A percentile compares a stretch with the other conserved stretches of the same genome.
phyloP scores from a whole-genome alignment of 2,329 filamentous ascomycete species.

The Grosmannia serpens region DNA sequence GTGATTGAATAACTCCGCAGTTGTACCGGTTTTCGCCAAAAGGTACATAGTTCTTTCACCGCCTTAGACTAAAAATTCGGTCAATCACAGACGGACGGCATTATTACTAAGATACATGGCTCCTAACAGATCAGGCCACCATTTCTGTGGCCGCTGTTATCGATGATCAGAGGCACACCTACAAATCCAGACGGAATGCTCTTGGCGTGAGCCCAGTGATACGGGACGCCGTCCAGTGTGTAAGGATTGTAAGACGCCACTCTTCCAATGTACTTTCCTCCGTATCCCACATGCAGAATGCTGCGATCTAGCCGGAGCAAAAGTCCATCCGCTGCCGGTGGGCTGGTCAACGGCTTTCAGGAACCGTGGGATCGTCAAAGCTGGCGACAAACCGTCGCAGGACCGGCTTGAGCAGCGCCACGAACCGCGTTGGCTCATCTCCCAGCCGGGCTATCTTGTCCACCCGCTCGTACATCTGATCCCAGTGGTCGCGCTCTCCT shows the following conservation, averaged over 20 bases:
- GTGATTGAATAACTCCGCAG: no score
- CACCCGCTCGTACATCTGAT: constrained; percentile 11
- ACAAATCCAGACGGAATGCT: neutral
- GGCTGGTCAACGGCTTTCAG: constrained; percentile 15
- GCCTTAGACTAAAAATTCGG: no score
- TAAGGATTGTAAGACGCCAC: neutral
- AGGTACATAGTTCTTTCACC: no score
- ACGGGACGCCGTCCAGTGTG: neutral
- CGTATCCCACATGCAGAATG: constrained; percentile 22
- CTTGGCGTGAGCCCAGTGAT: neutral
- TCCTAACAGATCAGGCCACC: constrained; percentile 7
- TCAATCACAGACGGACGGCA: no score
- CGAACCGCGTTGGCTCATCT: constrained; percentile 12
- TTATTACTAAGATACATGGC: no score
- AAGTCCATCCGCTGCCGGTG: constrained; percentile 18
- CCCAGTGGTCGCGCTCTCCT: constrained; percentile 32
- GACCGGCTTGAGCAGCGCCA: constrained; percentile 10
- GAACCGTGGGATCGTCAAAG: constrained; percentile 16
- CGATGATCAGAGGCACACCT: constrained; percentile 2
- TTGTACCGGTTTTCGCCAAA: no score
- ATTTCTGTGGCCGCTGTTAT: neutral
- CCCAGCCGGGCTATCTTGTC: constrained; percentile 5
- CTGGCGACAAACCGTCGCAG: constrained; percentile 17
- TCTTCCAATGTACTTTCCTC: constrained; percentile 4
- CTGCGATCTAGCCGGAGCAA: constrained; percentile 22